Percentiles rank a stretch among this genome's conserved stretches.
Evolutionary conservation across 257 asterid genomes (phyloP).

Genomic region (Fraxinus americana): DNA sequence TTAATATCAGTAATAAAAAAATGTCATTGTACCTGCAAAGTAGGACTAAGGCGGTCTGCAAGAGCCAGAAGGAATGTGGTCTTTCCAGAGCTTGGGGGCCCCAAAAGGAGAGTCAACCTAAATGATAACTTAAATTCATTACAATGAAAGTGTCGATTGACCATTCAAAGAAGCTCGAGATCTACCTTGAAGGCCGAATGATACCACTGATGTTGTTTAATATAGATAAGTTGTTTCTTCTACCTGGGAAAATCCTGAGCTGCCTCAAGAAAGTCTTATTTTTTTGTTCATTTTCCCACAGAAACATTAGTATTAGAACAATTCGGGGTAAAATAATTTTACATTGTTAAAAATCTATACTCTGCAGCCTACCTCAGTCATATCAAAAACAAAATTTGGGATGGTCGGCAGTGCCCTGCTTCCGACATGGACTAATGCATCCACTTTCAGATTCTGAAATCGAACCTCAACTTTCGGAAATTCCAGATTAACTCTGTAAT

Average conservation of each 20-base stretch:
- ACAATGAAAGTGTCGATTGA: not conserved
- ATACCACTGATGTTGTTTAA: constrained; percentile 63
- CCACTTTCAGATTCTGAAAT: constrained; percentile 62
- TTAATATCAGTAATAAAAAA: not conserved
- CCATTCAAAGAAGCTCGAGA: constrained; percentile 7
- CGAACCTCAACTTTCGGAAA: constrained; percentile 73
- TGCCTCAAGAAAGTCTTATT: constrained; percentile 57
- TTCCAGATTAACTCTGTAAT: constrained; percentile 58
- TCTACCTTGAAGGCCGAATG: constrained; percentile 64
- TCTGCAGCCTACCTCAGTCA: constrained; percentile 57
- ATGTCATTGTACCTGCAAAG: constrained; percentile 50
- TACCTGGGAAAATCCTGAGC: constrained; percentile 55
- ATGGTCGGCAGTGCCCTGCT: constrained; percentile 77
- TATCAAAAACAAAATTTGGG: constrained; percentile 68
- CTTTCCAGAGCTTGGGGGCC: constrained; percentile 89
- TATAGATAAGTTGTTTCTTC: constrained; percentile 52
- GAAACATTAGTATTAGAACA: constrained; percentile 26
- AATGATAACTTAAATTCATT: constrained; percentile 28
- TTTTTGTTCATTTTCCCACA: constrained; percentile 6
- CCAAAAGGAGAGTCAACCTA: constrained; percentile 79
- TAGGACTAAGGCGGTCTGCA: constrained; percentile 67
- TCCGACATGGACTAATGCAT: constrained; percentile 67
- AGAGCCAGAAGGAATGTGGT: constrained; percentile 86
- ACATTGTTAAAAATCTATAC: constrained; percentile 11
- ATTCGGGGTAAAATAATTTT: not conserved